A percentile compares a stretch with the other conserved stretches of the same genome.
phyloP scores from a whole-genome alignment of 176 grass and related monocot species.

The Puccinellia tenuiflora region DNA sequence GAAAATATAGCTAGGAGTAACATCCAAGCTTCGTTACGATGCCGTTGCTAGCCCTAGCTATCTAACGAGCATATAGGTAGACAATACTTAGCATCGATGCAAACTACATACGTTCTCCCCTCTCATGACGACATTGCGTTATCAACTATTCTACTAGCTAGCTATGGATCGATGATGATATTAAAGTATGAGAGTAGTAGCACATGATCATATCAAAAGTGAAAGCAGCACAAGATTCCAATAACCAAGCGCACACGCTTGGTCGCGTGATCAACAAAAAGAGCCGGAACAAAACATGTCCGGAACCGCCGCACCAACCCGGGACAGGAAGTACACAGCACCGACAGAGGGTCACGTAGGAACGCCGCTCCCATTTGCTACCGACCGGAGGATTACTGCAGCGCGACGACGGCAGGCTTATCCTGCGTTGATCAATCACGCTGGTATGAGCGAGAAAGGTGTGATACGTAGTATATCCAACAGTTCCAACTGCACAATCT shows the following conservation, averaged over 20 bases:
- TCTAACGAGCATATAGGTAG: neutral
- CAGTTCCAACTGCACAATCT: too few relatives aligned
- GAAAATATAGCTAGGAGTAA: neutral
- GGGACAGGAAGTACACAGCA: neutral
- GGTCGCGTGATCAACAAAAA: neutral
- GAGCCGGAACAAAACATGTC: neutral
- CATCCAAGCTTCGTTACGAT: neutral
- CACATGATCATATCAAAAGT: neutral
- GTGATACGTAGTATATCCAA: neutral
- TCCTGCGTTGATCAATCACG: neutral
- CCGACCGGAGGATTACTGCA: neutral
- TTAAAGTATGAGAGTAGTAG: neutral
- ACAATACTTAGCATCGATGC: neutral
- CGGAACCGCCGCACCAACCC: neutral
- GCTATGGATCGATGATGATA: neutral
- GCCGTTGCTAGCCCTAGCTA: neutral
- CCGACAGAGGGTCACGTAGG: neutral
- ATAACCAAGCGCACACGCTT: neutral
- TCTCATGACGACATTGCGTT: neutral
- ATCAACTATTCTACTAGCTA: neutral
- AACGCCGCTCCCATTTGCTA: neutral
- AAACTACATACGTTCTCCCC: neutral
- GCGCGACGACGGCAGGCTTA: neutral
- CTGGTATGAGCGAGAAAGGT: neutral
- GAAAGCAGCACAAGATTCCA: neutral